Evolutionary conservation across 2,329 filamentous ascomycete species (phyloP).

Genomic region (Fusarium mexicanum): DNA sequence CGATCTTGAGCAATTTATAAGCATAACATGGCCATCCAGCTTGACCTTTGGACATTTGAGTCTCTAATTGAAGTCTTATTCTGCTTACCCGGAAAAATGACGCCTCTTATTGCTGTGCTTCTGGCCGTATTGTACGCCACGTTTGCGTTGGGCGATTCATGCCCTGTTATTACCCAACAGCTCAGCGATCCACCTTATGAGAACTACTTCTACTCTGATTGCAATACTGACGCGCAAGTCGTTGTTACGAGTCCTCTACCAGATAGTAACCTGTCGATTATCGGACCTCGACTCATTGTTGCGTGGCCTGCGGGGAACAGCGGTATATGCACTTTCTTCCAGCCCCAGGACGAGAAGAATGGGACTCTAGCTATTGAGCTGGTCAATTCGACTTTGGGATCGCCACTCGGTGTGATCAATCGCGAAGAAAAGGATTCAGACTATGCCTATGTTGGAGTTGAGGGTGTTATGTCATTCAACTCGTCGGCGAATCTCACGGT

Average conservation of each 20-base stretch:
- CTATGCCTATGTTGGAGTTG: constrained; percentile 62
- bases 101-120: background rate
- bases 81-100: background rate
- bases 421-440: constrained; percentile 32
- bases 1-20: constrained; percentile 6
- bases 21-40: background rate
- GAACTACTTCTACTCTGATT: constrained; percentile 74
- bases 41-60: background rate
- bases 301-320: constrained; percentile 75
- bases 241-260: constrained; percentile 67
- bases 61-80: background rate
- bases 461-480: constrained; percentile 65
- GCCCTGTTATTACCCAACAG: constrained; percentile 18
- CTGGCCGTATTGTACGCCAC: background rate
- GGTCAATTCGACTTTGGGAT: constrained; percentile 57
- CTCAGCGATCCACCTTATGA: constrained; percentile 68
- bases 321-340: constrained; percentile 66
- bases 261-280: constrained; percentile 63
- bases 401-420: constrained; percentile 59
- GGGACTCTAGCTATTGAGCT: constrained; percentile 63
- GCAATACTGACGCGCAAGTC: constrained; percentile 66
- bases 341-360: constrained; percentile 62
- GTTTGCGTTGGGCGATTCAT: background rate
- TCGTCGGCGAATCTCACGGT: constrained; percentile 64
- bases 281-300: constrained; percentile 66